phyloP scores from a whole-genome alignment of 2,329 filamentous ascomycete species.

The Neocucurbitaria cava region DNA sequence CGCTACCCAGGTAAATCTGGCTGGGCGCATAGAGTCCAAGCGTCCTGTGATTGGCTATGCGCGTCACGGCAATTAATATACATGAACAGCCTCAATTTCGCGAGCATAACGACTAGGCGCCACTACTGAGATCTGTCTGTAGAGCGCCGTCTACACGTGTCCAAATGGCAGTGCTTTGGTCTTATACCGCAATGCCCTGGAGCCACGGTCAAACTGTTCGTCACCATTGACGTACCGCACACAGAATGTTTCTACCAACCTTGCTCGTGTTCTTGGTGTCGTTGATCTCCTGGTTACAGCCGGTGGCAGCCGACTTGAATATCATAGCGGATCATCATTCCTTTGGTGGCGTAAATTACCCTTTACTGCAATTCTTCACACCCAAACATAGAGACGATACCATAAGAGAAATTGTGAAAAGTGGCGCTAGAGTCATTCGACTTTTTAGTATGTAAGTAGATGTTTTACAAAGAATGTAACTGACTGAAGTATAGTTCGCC shows the following conservation, averaged over 20 bases:
- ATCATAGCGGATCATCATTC: conserved; percentile 41
- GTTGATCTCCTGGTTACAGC: conserved; percentile 17
- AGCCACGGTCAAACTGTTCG: conserved; percentile 13
- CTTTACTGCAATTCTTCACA: conserved; percentile 39
- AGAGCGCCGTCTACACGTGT: conserved; percentile 42
- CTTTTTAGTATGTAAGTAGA: conserved; percentile 35
- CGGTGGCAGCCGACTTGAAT: conserved; percentile 27
- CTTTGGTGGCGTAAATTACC: conserved; percentile 46
- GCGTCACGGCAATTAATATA: conserved; percentile 42
- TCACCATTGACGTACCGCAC: conserved; percentile 8
- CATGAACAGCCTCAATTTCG: conserved; percentile 44
- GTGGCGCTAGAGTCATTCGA: conserved; percentile 41
- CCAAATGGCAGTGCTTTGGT: conserved; percentile 23
- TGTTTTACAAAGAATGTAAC: neutral
- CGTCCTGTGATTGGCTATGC: conserved; percentile 33
- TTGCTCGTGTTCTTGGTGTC: conserved; percentile 25
- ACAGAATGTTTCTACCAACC: conserved; percentile 33
- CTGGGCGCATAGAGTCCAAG: neutral
- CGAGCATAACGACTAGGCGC: conserved; percentile 26
- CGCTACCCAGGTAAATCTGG: neutral
- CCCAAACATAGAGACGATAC: conserved; percentile 35
- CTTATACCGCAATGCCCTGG: conserved; percentile 29
- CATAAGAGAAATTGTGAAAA: conserved; percentile 39
- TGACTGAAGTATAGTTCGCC: conserved; percentile 31
- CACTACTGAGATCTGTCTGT: conserved; percentile 34